Percentiles rank a stretch among this genome's conserved stretches.
Evolutionary conservation across 2,329 filamentous ascomycete species (phyloP).

Genomic region (Periconia digitata): DNA sequence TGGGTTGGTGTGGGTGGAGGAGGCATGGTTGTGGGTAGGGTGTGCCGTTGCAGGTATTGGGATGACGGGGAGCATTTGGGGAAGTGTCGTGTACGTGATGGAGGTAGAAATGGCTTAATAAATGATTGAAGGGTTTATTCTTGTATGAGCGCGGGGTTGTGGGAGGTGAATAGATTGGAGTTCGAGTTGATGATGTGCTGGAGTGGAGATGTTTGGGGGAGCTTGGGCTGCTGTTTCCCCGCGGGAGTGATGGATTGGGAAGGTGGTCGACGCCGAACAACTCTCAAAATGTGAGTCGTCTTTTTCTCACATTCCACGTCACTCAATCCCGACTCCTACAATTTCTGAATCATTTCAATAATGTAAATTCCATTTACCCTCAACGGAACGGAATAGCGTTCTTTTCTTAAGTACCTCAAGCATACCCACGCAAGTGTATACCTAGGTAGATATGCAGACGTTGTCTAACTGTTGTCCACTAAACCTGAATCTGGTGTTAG

Average conservation of each 20-base stretch:
- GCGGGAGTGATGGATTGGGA: slow-evolving; percentile 22
- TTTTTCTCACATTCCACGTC: slow-evolving; percentile 5
- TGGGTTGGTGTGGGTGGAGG: slow-evolving; percentile 1
- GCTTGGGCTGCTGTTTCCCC: slow-evolving; percentile 6
- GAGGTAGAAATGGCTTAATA: not conserved
- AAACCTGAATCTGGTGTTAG: no score
- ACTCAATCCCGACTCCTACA: no score
- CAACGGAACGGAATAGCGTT: no score
- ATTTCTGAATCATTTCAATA: no score
- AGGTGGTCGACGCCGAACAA: slow-evolving; percentile 14
- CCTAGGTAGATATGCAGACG: no score
- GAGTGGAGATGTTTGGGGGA: not conserved
- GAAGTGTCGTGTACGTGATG: not conserved
- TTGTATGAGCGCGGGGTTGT: not conserved
- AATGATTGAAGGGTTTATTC: not conserved
- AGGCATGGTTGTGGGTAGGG: not conserved
- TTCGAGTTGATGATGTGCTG: not conserved
- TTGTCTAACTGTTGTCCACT: no score
- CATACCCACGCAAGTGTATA: no score
- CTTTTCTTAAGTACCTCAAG: no score
- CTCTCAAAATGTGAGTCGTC: not conserved
- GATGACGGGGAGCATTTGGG: not conserved
- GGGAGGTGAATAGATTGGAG: not conserved
- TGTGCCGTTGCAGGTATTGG: no score
- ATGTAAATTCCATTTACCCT: no score